Evolutionary conservation across 495 filamentous ascomycete species (phyloP).

Genomic region (Hypoxylon lienhwacheense): DNA sequence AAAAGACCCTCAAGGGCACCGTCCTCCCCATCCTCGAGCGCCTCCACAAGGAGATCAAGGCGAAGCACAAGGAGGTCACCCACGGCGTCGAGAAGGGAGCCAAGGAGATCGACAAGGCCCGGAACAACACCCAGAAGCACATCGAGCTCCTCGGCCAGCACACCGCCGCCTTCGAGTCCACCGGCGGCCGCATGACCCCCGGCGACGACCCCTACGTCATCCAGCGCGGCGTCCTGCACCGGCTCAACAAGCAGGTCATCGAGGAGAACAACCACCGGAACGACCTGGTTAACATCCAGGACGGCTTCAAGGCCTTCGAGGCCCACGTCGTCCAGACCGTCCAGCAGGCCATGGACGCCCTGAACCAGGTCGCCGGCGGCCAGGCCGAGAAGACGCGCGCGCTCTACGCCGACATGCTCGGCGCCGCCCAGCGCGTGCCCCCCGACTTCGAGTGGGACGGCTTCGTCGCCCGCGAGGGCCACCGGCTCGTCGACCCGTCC

Average conservation of each 20-base stretch:
- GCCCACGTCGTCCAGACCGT: slow-evolving; percentile 80
- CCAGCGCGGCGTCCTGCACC: slow-evolving; percentile 75
- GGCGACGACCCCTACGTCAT: slow-evolving; percentile 86
- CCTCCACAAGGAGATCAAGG: slow-evolving; percentile 93
- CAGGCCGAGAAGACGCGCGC: slow-evolving; percentile 78
- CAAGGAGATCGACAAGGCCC: slow-evolving; percentile 89
- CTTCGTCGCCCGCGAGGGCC: slow-evolving; percentile 69
- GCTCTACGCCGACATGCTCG: slow-evolving; percentile 82
- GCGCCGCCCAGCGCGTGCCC: slow-evolving; percentile 74
- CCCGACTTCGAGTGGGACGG: slow-evolving; percentile 91
- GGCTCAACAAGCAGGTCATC: slow-evolving; percentile 84
- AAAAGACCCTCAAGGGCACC: slow-evolving; percentile 78
- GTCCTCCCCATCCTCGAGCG: slow-evolving; percentile 87
- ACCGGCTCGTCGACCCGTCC: slow-evolving; percentile 77
- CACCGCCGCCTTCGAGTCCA: slow-evolving; percentile 72
- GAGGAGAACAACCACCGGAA: slow-evolving; percentile 95
- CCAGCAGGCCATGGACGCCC: slow-evolving; percentile 76
- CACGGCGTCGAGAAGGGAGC: slow-evolving; percentile 81
- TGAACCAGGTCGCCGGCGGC: slow-evolving; percentile 72
- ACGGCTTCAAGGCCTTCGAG: slow-evolving; percentile 86
- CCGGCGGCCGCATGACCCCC: slow-evolving; percentile 65
- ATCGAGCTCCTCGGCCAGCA: slow-evolving; percentile 90
- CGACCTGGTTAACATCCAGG: slow-evolving; percentile 85
- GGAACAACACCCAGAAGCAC: slow-evolving; percentile 85
- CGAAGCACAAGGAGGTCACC: slow-evolving; percentile 84